Evolutionary conservation across 2,329 filamentous ascomycete genomes (phyloP).

Genomic region (Massarina eburnea): DNA sequence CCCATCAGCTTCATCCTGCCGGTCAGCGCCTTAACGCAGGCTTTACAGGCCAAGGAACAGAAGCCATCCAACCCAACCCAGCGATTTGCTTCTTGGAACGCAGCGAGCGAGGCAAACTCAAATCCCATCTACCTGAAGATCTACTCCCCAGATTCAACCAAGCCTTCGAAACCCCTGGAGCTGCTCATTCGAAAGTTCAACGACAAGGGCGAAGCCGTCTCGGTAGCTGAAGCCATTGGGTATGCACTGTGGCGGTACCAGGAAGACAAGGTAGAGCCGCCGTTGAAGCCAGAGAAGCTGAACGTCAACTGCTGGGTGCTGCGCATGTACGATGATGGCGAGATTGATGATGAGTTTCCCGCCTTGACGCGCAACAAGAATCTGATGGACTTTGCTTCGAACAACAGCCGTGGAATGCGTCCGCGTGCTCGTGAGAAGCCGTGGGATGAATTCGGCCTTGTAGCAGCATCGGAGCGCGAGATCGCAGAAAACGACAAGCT

Average conservation of each 20-base stretch:
- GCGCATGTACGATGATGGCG: slow-evolving; percentile 80
- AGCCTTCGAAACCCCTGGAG: slow-evolving; percentile 66
- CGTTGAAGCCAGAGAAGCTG: slow-evolving; percentile 64
- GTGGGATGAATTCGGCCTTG: slow-evolving; percentile 80
- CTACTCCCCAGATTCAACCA: slow-evolving; percentile 71
- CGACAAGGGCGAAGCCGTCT: slow-evolving; percentile 69
- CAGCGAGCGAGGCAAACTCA: slow-evolving; percentile 67
- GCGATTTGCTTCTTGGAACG: slow-evolving; percentile 73
- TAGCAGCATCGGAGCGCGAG: slow-evolving; percentile 69
- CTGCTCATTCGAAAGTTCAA: slow-evolving; percentile 70
- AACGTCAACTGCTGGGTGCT: slow-evolving; percentile 83
- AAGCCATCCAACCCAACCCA: slow-evolving; percentile 73
- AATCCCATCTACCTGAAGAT: slow-evolving; percentile 76
- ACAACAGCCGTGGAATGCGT: slow-evolving; percentile 69
- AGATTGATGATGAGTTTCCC: slow-evolving; percentile 83
- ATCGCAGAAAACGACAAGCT: slow-evolving; percentile 68
- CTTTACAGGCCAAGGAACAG: slow-evolving; percentile 71
- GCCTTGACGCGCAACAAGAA: slow-evolving; percentile 73
- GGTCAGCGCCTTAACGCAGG: slow-evolving; percentile 70
- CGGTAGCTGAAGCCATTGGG: slow-evolving; percentile 79
- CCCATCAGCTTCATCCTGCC: slow-evolving; percentile 72
- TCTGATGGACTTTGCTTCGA: slow-evolving; percentile 75
- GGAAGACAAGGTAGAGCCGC: slow-evolving; percentile 72
- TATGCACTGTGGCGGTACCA: slow-evolving; percentile 76
- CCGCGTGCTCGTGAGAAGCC: slow-evolving; percentile 72